A percentile compares a stretch with the other conserved stretches of the same genome.
Evolutionary conservation across 2,329 filamentous ascomycete genomes (phyloP).

Genomic region (Stagonosporopsis cucurbitacearum): DNA sequence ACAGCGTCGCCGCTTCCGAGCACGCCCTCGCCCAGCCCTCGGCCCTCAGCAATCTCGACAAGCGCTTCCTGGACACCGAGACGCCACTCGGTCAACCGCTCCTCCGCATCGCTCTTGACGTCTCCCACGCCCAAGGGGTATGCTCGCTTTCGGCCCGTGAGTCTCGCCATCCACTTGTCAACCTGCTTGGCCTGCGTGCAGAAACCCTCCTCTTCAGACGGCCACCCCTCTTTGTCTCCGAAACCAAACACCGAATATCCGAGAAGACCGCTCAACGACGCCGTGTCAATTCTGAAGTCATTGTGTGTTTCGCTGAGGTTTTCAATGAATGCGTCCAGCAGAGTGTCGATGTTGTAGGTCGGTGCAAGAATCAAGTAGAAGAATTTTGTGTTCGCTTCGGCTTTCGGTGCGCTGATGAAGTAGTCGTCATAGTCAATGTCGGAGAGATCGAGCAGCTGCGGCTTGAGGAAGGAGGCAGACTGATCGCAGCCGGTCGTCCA

Average conservation of each 20-base stretch:
- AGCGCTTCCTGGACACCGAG: conserved; percentile 76
- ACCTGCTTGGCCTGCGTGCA: conserved; percentile 90
- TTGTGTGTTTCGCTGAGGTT: conserved; percentile 92
- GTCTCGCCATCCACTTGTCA: conserved; percentile 96
- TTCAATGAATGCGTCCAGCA: conserved; percentile 84
- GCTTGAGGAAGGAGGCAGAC: conserved; percentile 57
- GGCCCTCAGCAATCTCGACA: conserved; percentile 60
- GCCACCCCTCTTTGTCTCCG: conserved; percentile 91
- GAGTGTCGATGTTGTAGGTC: conserved; percentile 94
- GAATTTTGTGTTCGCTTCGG: conserved; percentile 61
- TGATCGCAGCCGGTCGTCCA: conserved; percentile 44
- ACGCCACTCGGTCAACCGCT: conserved; percentile 78
- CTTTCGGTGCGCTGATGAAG: conserved; percentile 78
- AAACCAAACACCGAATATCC: conserved; percentile 96
- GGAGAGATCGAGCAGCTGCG: conserved; percentile 77
- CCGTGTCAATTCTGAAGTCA: conserved; percentile 94
- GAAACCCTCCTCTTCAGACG: conserved; percentile 86
- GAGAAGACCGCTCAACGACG: conserved; percentile 74
- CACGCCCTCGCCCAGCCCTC: conserved; percentile 69
- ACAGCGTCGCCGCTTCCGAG: conserved; percentile 80
- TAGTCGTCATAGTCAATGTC: conserved; percentile 93
- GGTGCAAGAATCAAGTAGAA: conserved; percentile 88
- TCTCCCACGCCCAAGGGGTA: conserved; percentile 91
- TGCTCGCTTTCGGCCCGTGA: conserved; percentile 84
- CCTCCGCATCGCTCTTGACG: conserved; percentile 73